Base-by-base conservation (phyloP, 2,329 filamentous ascomycete genomes). In the Colletotrichum truncatum region DNA sequence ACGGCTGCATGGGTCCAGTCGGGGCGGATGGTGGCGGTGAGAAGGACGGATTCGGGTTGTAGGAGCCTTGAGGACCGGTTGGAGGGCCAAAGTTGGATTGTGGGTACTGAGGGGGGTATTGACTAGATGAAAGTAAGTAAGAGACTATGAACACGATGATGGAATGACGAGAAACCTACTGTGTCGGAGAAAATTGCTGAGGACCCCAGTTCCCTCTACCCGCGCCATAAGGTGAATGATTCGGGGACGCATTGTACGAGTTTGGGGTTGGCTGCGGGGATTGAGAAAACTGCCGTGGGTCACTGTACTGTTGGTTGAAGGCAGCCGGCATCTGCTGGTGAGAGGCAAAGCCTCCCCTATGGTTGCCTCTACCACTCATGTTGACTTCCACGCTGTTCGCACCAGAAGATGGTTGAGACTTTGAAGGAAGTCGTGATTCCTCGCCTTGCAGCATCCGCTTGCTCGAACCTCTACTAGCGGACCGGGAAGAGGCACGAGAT, bases 21-120 rank as follows among this genome's bases (percentile, higher is more conserved):
- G 88, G 84, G 7, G 84, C 83, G 62, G 84, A 83, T 68, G 88
- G 89, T 6, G 83, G 80, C 11, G 87, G 85, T 3, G 84, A 85
- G 62, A 79, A 80, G 14, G 73, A 73, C 34, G 76, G 71, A 67
- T 82, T 84, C 14, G 79, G 74, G 70, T 87, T 85, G 71, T 86
- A 89, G 45, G 86, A 83, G 28, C 80, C 82, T 66, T 87, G 84
- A 5, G 87, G 83, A 7, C 81, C 85, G 63, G 78, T 83, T 43
- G 85, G 81, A 18, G 85, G 80, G 12, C 83, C 78, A 70, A 87
- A 87, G 61, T 79, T 85, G 41, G 80, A 80, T 66, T 88, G 85
- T 41, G 85, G 80, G 72, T 91, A 90, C 25, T 86, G 84, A 28
- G 89, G 84, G 18, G 86, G 83, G 43, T 89, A 90, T 76, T 90